Percentiles rank a stretch among this genome's conserved stretches.
Evolutionary conservation across 2,329 filamentous ascomycete genomes (phyloP).

Genomic region (Diaporthe sp.): DNA sequence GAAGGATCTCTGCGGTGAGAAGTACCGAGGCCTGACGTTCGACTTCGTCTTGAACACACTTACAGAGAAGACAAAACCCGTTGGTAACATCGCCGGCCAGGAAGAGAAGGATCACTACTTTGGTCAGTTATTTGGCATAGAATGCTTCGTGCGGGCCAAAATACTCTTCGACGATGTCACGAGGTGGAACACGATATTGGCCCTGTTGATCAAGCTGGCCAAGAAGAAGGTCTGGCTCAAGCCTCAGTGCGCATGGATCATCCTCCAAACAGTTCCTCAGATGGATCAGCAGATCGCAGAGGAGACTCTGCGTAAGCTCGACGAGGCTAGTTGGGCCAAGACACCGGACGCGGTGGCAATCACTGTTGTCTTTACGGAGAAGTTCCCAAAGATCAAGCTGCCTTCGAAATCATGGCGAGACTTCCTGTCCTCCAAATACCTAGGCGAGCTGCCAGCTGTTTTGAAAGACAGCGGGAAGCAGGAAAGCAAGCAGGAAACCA

Average conservation of each 20-base stretch:
- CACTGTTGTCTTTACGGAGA: constrained; percentile 80
- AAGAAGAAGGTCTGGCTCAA: constrained; percentile 90
- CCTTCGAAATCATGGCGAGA: constrained; percentile 83
- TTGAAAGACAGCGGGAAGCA: constrained; percentile 80
- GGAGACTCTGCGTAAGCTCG: constrained; percentile 73
- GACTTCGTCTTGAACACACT: constrained; percentile 68
- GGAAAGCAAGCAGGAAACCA: constrained; percentile 64
- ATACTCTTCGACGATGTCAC: constrained; percentile 74
- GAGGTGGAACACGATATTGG: constrained; percentile 78
- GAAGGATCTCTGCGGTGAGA: constrained; percentile 58
- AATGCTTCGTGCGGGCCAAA: constrained; percentile 86
- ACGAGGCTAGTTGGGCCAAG: constrained; percentile 76
- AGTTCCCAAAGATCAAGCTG: constrained; percentile 74
- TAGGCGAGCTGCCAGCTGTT: constrained; percentile 79
- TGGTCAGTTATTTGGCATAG: constrained; percentile 88
- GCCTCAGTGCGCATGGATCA: constrained; percentile 87
- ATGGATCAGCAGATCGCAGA: constrained; percentile 72
- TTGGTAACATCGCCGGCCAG: constrained; percentile 71
- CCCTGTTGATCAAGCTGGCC: constrained; percentile 80
- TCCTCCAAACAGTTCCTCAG: constrained; percentile 79
- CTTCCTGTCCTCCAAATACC: constrained; percentile 78
- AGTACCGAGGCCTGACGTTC: constrained; percentile 69
- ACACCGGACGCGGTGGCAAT: constrained; percentile 92
- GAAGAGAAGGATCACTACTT: constrained; percentile 90
- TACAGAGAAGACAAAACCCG: constrained; percentile 67